Conservation (phyloP, 441 rosid genomes). For the Populus hybrid region DNA sequence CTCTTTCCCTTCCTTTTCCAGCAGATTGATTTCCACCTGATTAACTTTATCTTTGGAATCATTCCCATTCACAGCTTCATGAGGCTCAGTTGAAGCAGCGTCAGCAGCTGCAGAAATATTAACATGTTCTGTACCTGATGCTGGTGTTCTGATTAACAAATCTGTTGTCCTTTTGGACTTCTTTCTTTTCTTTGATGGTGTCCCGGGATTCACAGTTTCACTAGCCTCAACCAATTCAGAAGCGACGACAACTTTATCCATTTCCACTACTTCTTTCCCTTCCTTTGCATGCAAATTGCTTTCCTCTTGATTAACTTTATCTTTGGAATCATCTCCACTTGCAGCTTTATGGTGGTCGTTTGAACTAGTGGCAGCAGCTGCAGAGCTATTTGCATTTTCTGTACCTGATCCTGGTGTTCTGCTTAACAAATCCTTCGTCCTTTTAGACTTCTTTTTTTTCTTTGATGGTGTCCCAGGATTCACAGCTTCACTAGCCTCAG, state of each 20-base stretch:
- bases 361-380: slow-evolving; percentile 17
- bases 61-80: slow-evolving; percentile 9
- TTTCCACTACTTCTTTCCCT: slow-evolving; percentile 21
- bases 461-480: slow-evolving; percentile 26
- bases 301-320: slow-evolving; percentile 16
- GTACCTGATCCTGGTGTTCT: slow-evolving; percentile 16
- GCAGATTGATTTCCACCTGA: slow-evolving; percentile 1
- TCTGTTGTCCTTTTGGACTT: slow-evolving; percentile 24
- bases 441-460: slow-evolving; percentile 44
- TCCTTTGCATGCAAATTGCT: slow-evolving; percentile 11
- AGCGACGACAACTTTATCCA: not conserved
- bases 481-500: slow-evolving; percentile 12
- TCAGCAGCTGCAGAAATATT: slow-evolving; percentile 7
- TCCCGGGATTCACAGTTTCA: slow-evolving; percentile 13
- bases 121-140: slow-evolving; percentile 16
- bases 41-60: slow-evolving; percentile 15
- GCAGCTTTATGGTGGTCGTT: slow-evolving; percentile 12
- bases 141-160: not conserved
- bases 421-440: slow-evolving; percentile 19
- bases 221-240: not conserved
- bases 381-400: slow-evolving; percentile 13
- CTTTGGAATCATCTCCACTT: slow-evolving; percentile 14
- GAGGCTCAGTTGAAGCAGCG: slow-evolving; percentile 19
- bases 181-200: slow-evolving; percentile 34
- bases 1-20: slow-evolving; percentile 18